phyloP scores from a whole-genome alignment of 2,329 filamentous ascomycete genomes.

The Nakataea oryzae region DNA sequence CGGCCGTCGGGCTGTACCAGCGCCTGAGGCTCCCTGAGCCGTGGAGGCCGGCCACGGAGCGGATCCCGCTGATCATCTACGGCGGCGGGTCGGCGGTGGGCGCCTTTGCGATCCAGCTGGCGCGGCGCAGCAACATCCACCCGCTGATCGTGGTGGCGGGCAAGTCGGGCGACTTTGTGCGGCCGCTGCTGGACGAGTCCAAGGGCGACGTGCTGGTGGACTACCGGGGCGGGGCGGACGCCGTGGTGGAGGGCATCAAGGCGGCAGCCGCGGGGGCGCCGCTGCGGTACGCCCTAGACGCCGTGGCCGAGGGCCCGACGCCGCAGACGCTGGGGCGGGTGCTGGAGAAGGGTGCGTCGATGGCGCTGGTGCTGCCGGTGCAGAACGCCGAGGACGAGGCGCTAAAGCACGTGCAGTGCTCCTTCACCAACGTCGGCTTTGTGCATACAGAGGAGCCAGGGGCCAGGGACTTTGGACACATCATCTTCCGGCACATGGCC shows the following conservation, averaged over 20 bases:
- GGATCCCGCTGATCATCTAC: conserved; percentile 35
- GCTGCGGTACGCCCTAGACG: conserved; percentile 44
- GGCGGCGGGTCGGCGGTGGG: conserved; percentile 28
- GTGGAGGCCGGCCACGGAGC: conserved; percentile 23
- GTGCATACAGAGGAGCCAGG: conserved; percentile 17
- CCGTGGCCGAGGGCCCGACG: conserved; percentile 37
- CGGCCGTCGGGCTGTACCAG: conserved; percentile 38
- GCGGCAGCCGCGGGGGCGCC: conserved; percentile 28
- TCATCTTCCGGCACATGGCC: conserved; percentile 24
- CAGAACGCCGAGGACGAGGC: conserved; percentile 16
- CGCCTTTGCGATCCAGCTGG: conserved; percentile 4
- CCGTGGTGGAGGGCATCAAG: conserved; percentile 33
- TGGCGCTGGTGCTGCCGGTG: conserved; percentile 26
- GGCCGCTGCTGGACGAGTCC: conserved; percentile 35
- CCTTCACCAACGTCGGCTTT: conserved; percentile 15
- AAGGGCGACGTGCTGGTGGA: conserved; percentile 50
- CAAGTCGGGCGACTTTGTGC: conserved; percentile 35
- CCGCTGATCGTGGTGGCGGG: conserved; percentile 52
- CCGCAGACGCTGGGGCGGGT: conserved; percentile 27
- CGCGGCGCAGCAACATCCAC: conserved; percentile 41
- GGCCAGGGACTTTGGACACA: conserved; percentile 23
- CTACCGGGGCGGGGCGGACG: conserved; percentile 46
- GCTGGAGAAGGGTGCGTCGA: conserved; percentile 24
- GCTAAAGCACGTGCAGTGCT: conserved; percentile 12
- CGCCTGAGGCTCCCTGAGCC: conserved; percentile 35